Evolutionary conservation across 2,329 filamentous ascomycete genomes (phyloP), one percentile per base, ranked within the genome.

Genomic region (Penicillium sp.): DNA sequence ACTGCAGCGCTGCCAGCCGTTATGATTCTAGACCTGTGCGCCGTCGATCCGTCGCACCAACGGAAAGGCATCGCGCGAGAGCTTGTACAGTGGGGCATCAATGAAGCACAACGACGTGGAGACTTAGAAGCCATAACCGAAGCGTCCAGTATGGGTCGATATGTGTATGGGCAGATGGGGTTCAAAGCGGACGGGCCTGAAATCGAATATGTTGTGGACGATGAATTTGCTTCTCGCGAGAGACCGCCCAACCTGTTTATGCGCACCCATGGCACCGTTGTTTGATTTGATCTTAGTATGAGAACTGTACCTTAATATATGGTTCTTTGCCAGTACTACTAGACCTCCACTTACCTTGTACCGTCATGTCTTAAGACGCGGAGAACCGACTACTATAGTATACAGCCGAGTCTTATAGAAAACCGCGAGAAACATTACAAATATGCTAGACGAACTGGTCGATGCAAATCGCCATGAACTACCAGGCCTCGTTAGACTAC

Each of bases 21-120:
- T 3, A 78, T 85, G 66, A 77, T 77, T 1, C 72, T 86, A 54
- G 79, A 82, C 53, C 60, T 82, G 2, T 83, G 82, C 58, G 79
- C 72, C 17, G 82, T 85, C 6, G 77, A 85, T 58, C 83, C 83
- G 0, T 71, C 66, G 0, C 83, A 80, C 55, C 84, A 86, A 65
- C 73, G 82, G 12, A 68, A 71, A 27, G 76, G 81, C 0, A 74
- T 82, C 53, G 81, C 80, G 9, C 68, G 61, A 25, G 67, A 62
- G 50, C 62, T 83, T 53, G 81, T 82, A 12, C 71, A 75, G 61
- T 83, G 79, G 79, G 81, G 81, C 0, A 68, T 62, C 4, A 45
- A 49, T 27, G 61, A 61, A 42, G 55, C 58, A 5, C 44, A 36
- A 29, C 29, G 23, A 81, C 9, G 75, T 73, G 6, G 78, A 77